These are phyloP conservation scores for Heritiera littoralis DNA, from an alignment of 345 rosid genomes.

Conservation along the genomic window DNA sequence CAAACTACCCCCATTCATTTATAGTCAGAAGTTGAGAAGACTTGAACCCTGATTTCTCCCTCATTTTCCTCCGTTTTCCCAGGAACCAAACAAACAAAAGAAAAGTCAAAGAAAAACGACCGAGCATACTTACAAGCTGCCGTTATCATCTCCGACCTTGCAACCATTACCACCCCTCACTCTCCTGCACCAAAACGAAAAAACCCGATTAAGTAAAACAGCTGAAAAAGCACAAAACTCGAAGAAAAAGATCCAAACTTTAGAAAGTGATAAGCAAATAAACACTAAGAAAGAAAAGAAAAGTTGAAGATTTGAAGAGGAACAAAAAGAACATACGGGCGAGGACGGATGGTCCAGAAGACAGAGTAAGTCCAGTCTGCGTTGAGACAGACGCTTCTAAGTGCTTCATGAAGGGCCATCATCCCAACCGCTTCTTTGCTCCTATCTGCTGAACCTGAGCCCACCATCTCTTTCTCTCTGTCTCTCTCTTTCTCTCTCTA, in stretches of 20 bases:
- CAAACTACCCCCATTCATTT: background rate
- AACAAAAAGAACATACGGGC: constrained; percentile 58
- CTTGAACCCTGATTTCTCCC: constrained; percentile 19
- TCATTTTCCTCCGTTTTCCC: constrained; percentile 21
- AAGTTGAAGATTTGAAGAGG: constrained; percentile 19
- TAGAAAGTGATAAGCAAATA: background rate
- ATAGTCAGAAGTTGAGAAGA: background rate
- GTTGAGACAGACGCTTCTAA: constrained; percentile 94
- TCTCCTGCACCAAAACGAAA: constrained; percentile 59
- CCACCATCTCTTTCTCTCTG: constrained; percentile 76
- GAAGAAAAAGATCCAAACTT: background rate
- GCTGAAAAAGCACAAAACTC: background rate
- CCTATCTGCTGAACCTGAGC: constrained; percentile 95
- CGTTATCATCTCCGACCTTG: constrained; percentile 98
- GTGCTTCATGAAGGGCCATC: constrained; percentile 99
- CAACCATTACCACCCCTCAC: constrained; percentile 97
- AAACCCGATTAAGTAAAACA: constrained; percentile 37
- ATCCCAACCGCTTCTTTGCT: constrained; percentile 99
- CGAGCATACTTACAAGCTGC: constrained; percentile 82
- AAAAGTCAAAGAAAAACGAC: constrained; percentile 6
- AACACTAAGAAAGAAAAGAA: constrained; percentile 14
- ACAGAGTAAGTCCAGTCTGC: constrained; percentile 99
- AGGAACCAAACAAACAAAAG: constrained; percentile 24
- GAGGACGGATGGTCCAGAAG: constrained; percentile 99
- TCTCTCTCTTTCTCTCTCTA: constrained; percentile 27